Evolutionary conservation across 139 green algal genomes (phyloP).

Genomic region (Diplosphaera chodatii): DNA sequence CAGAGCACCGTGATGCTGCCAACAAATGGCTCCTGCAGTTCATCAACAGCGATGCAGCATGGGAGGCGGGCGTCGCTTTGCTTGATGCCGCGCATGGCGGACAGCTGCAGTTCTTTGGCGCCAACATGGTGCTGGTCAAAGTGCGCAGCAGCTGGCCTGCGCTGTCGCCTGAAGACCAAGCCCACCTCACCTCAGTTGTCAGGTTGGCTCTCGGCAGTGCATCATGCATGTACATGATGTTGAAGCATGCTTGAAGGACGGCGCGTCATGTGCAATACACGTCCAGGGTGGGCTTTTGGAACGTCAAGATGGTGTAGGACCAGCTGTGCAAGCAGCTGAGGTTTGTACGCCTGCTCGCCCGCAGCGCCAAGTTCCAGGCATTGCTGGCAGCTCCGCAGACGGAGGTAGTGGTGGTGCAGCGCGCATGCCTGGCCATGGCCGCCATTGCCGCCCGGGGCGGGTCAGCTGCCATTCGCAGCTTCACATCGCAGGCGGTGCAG

Average conservation of each 20-base stretch:
- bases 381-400: neutral
- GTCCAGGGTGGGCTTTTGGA: no score
- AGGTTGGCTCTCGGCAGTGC: conserved; percentile 2
- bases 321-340: no score
- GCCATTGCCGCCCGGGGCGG: conserved; percentile 12
- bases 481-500: neutral
- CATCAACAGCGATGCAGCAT: conserved; percentile 5
- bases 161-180: neutral
- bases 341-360: no score
- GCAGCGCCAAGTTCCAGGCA: conserved; percentile 1
- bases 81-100: neutral
- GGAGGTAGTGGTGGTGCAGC: conserved; percentile 5
- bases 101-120: conserved; percentile 17
- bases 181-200: neutral
- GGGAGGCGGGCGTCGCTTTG: conserved; percentile 7
- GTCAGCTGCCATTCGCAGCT: neutral
- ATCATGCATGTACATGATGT: no score
- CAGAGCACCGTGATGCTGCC: neutral
- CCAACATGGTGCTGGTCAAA: conserved; percentile 17
- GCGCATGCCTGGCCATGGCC: conserved; percentile 9
- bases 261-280: no score
- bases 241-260: no score
- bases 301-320: no score
- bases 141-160: neutral
- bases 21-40: conserved; percentile 11